phyloP scores from a whole-genome alignment of 2,329 filamentous ascomycete species.

The Colletotrichum limetticola region DNA sequence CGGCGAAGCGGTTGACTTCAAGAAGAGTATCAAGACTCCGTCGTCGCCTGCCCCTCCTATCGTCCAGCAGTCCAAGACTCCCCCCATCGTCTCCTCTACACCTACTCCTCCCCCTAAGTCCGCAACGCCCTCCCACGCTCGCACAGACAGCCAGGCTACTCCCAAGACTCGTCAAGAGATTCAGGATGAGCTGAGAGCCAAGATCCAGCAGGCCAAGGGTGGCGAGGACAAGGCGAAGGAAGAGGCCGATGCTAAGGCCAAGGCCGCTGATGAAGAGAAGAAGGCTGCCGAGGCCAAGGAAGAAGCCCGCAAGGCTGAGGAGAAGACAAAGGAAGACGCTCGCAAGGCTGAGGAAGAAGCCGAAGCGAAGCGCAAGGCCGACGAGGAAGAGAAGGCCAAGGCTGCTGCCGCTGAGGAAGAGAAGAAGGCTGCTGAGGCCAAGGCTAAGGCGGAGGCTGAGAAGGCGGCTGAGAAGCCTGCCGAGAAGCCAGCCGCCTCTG shows the following conservation, averaged over 20 bases:
- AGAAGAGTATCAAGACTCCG: slow-evolving; percentile 67
- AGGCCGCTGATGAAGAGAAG: slow-evolving; percentile 49
- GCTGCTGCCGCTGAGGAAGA: slow-evolving; percentile 47
- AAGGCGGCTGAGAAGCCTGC: slow-evolving; percentile 42
- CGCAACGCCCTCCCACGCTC: slow-evolving; percentile 73
- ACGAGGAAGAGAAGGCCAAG: slow-evolving; percentile 35
- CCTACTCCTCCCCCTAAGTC: slow-evolving; percentile 84
- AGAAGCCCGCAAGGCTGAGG: slow-evolving; percentile 40
- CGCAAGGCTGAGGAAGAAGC: slow-evolving; percentile 15
- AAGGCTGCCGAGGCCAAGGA: slow-evolving; percentile 43
- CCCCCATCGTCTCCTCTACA: slow-evolving; percentile 78
- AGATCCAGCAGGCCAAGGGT: slow-evolving; percentile 73
- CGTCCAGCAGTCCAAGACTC: slow-evolving; percentile 69
- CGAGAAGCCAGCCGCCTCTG: slow-evolving; percentile 52
- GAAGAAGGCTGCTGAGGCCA: slow-evolving; percentile 39
- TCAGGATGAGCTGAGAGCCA: slow-evolving; percentile 83
- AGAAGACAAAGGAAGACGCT: slow-evolving; percentile 12
- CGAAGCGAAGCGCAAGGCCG: slow-evolving; percentile 1
- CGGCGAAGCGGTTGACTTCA: slow-evolving; percentile 79
- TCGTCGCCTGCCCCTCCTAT: slow-evolving; percentile 64
- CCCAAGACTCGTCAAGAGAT: slow-evolving; percentile 84
- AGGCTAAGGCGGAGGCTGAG: slow-evolving; percentile 44
- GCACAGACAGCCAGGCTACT: slow-evolving; percentile 74
- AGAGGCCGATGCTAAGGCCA: slow-evolving; percentile 51
- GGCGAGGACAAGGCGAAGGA: slow-evolving; percentile 44